Evolutionary conservation across 257 asterid species (phyloP), one percentile per base, ranked within the genome.

Genomic region (Fraxinus anomala): DNA sequence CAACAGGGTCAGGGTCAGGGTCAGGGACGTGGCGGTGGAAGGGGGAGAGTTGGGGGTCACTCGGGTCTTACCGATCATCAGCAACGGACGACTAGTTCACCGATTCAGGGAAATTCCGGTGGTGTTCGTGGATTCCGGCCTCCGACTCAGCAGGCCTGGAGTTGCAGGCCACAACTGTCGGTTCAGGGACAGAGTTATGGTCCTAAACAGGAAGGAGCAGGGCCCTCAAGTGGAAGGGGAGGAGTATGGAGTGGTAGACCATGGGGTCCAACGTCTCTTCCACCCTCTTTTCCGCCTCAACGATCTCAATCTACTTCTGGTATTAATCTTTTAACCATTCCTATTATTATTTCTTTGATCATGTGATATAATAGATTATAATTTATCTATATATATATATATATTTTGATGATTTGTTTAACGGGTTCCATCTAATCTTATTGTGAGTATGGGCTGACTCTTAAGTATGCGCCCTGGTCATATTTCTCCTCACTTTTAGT

Each of bases 201-300:
- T 37, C 77, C 19, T 73, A 47, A 6, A 3, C 84, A 63, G 16
- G 68, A 33, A 42, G 76, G 73, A 26, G 87, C 14, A 72, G 82
- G 73, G 2, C 75, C 82, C 3, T 16, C 76, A 0, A 59, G 83
- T 23, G 82, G 78, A 31, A 70, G 84, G 26, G 73, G 74, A 5
- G 76, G 74, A 14, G 73, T 72, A 40, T 59, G 85, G 84, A 44
- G 51, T 16, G 84, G 74, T 24, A 83, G 76, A 54, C 79, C 83
- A 63, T 72, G 81, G 86, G 83, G 81, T 1, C 69, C 79, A 0
- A 19, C 86, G 49, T 6, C 33, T 21, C 3, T 82, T 51, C n/a
- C 83, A 31, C 34, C 89, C 14, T 23, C 83, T 68, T 24, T 79
- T n/a, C 67, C 76, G 28, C 76, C 33, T 74, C 87, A 75, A 77